These are phyloP conservation scores for Hypoxylon sp. DNA, from an alignment of 2,329 filamentous ascomycete genomes.

Conservation along the genomic window DNA sequence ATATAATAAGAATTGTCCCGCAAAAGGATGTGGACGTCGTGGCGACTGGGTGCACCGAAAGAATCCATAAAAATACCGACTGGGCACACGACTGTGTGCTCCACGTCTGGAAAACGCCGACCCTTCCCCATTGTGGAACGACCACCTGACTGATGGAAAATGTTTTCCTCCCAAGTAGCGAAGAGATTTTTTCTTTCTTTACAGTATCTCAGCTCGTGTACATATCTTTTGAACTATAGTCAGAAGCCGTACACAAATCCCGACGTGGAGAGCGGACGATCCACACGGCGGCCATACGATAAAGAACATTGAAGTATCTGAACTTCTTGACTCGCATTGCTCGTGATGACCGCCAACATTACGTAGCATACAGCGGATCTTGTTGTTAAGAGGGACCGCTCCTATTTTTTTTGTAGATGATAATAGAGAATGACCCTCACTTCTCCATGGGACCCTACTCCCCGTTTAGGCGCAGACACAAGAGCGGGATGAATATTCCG, in stretches of 20 bases:
- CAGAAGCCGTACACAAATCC: slow-evolving; percentile 41
- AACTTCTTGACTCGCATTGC: slow-evolving; percentile 34
- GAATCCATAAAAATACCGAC: slow-evolving; percentile 38
- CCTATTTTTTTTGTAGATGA: slow-evolving; percentile 8
- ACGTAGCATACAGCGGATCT: slow-evolving; percentile 30
- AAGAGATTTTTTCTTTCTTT: slow-evolving; percentile 24
- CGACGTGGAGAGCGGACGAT: slow-evolving; percentile 40
- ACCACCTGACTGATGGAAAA: slow-evolving; percentile 43
- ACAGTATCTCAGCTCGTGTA: slow-evolving; percentile 24
- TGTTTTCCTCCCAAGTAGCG: slow-evolving; percentile 22
- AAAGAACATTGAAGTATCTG: slow-evolving; percentile 19
- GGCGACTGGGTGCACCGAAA: slow-evolving; percentile 25
- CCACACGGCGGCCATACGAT: slow-evolving; percentile 23
- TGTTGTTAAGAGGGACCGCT: slow-evolving; percentile 11
- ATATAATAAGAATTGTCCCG: slow-evolving; percentile 24
- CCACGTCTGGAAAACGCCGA: slow-evolving; percentile 38
- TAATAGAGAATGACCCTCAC: slow-evolving; percentile 11
- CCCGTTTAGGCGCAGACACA: not conserved
- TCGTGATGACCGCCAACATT: slow-evolving; percentile 15
- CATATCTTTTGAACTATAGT: slow-evolving; percentile 15
- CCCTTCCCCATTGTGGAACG: slow-evolving; percentile 41
- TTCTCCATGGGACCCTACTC: not conserved
- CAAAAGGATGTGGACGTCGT: slow-evolving; percentile 31
- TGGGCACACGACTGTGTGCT: slow-evolving; percentile 27
- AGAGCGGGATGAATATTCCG: slow-evolving; percentile 10